These are phyloP conservation scores for Annulohypoxylon stygium DNA, from an alignment of 495 filamentous ascomycete species.

Conservation along the genomic window DNA sequence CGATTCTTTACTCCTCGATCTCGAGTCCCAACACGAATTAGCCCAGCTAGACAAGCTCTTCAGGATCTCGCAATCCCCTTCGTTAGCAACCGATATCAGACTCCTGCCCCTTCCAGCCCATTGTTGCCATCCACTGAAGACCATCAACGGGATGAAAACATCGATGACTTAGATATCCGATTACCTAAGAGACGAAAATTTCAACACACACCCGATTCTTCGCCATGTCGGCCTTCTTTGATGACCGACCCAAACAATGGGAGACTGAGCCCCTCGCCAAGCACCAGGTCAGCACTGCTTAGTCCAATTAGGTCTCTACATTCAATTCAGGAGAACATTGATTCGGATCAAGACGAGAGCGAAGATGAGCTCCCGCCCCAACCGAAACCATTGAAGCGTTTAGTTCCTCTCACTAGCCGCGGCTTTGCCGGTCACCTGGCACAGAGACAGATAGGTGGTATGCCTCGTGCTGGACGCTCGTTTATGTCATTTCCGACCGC, in stretches of 20 bases:
- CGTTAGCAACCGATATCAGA: slow-evolving; percentile 67
- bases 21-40: slow-evolving; percentile 59
- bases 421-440: slow-evolving; percentile 59
- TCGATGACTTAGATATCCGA: slow-evolving; percentile 36
- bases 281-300: slow-evolving; percentile 45
- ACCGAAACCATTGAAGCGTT: slow-evolving; percentile 25
- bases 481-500: slow-evolving; percentile 54
- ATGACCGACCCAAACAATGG: slow-evolving; percentile 44
- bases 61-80: slow-evolving; percentile 75
- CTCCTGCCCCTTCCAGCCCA: slow-evolving; percentile 59
- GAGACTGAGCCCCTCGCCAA: slow-evolving; percentile 40
- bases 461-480: slow-evolving; percentile 53
- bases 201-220: slow-evolving; percentile 52
- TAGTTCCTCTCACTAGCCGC: slow-evolving; percentile 54
- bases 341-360: slow-evolving; percentile 47
- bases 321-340: slow-evolving; percentile 48
- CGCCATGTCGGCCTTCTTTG: slow-evolving; percentile 47
- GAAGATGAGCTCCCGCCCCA: slow-evolving; percentile 49
- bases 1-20: slow-evolving; percentile 85
- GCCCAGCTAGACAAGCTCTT: slow-evolving; percentile 72
- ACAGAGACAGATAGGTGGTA: slow-evolving; percentile 57
- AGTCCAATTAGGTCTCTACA: slow-evolving; percentile 56
- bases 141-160: slow-evolving; percentile 46
- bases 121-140: slow-evolving; percentile 56
- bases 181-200: slow-evolving; percentile 58